phyloP scores from a whole-genome alignment of 768 basidiomycete genomes.

The Xanthoconium purpureum region DNA sequence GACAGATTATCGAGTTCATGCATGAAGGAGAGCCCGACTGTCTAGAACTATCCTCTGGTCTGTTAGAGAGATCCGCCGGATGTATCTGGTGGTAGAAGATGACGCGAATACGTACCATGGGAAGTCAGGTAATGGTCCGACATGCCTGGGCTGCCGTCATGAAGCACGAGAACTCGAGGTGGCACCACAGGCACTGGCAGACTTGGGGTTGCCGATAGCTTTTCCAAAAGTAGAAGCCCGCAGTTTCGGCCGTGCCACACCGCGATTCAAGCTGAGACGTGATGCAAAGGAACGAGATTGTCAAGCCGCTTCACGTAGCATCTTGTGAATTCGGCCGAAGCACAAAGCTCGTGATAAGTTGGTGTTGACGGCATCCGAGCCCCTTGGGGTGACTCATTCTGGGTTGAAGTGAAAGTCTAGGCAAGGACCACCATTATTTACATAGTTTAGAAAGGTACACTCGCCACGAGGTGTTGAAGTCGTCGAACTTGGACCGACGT shows the following conservation, averaged over 20 bases:
- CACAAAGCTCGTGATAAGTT: no score
- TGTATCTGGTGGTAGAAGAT: constrained; percentile 52
- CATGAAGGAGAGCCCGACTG: constrained; percentile 47
- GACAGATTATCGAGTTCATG: constrained; percentile 52
- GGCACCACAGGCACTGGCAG: not conserved
- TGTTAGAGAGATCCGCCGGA: constrained; percentile 36
- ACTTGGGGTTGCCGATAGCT: constrained; percentile 38
- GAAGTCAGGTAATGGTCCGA: constrained; percentile 35
- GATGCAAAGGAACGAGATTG: no score
- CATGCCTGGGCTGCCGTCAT: constrained; percentile 39
- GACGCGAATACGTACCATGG: constrained; percentile 37
- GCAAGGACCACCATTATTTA: no score
- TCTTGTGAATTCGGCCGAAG: no score
- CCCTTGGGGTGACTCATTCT: no score
- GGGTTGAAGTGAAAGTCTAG: no score
- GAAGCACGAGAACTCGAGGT: constrained; percentile 36
- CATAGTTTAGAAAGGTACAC: no score
- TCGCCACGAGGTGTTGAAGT: no score
- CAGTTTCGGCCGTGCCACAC: constrained; percentile 4
- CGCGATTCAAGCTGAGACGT: no score
- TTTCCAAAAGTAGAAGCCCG: constrained; percentile 17
- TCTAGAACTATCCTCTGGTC: constrained; percentile 40
- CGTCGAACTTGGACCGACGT: no score
- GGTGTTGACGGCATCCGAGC: no score
- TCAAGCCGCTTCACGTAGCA: no score